These are phyloP conservation scores for Rubus idaeus DNA, from an alignment of 306 rosid genomes.

Conservation along the genomic window DNA sequence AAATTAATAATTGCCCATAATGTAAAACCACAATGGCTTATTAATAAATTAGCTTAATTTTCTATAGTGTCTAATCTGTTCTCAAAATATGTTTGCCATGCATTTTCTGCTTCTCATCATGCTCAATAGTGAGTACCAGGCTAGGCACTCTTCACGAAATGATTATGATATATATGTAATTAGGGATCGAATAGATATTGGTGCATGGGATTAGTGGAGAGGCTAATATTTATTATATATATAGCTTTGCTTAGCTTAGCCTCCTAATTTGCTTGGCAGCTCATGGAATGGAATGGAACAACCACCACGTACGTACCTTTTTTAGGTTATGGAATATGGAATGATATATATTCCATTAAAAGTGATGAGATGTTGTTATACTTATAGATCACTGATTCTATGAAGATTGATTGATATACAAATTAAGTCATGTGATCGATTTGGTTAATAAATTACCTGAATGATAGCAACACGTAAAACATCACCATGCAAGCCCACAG, in stretches of 20 bases:
- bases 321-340: background rate
- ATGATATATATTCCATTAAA: slow-evolving; percentile 1
- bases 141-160: background rate
- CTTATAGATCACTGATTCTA: background rate
- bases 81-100: background rate
- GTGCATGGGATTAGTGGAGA: background rate
- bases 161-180: background rate
- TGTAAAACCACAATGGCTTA: background rate
- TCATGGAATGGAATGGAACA: background rate
- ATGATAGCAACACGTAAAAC: slow-evolving; percentile 78
- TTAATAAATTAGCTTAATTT: background rate
- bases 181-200: background rate
- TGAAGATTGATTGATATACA: background rate
- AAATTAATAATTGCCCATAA: background rate
- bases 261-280: slow-evolving; percentile 1
- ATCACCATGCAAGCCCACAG: slow-evolving; percentile 81
- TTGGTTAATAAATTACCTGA: slow-evolving; percentile 43
- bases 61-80: background rate
- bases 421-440: background rate
- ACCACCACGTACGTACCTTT: background rate
- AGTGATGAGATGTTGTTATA: background rate
- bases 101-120: background rate
- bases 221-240: background rate
- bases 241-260: background rate
- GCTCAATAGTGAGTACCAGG: background rate